Evolutionary conservation across 2,329 filamentous ascomycete species (phyloP).

Genomic region (Gyromitra esculenta): DNA sequence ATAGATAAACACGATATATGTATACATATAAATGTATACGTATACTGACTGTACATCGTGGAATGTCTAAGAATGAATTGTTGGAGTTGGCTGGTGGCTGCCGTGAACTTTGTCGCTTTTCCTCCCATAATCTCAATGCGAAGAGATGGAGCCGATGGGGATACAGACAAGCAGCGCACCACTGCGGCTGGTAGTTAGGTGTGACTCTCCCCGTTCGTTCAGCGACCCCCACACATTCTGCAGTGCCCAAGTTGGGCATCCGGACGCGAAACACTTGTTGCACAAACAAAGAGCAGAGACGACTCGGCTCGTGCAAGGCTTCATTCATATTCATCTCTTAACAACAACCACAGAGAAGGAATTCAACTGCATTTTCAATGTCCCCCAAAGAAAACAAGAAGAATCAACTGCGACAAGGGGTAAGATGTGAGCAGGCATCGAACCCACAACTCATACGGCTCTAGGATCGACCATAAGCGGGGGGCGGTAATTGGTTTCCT

Average conservation of each 20-base stretch:
- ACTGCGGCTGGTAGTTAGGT: constrained; percentile 12
- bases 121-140: constrained; percentile 34
- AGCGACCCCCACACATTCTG: constrained; percentile 44
- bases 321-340: constrained; percentile 20
- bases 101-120: constrained; percentile 18
- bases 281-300: constrained; percentile 39
- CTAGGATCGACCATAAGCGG: constrained; percentile 7
- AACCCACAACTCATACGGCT: constrained; percentile 5
- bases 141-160: constrained; percentile 46
- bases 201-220: constrained; percentile 18
- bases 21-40: background rate
- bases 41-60: constrained; percentile 8
- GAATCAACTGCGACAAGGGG: constrained; percentile 21
- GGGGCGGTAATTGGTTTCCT: constrained; percentile 5
- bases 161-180: constrained; percentile 38
- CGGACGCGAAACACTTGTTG: constrained; percentile 37
- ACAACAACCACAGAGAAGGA: background rate
- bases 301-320: constrained; percentile 14
- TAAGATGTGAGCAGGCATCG: constrained; percentile 6
- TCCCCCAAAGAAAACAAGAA: constrained; percentile 8
- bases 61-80: constrained; percentile 13
- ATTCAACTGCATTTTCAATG: constrained; percentile 1
- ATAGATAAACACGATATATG: constrained; percentile 36
- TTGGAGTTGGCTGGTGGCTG: constrained; percentile 18
- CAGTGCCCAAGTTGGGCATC: constrained; percentile 37